Evolutionary conservation across 306 rosid species (phyloP).

Genomic region (Quercus variabilis): DNA sequence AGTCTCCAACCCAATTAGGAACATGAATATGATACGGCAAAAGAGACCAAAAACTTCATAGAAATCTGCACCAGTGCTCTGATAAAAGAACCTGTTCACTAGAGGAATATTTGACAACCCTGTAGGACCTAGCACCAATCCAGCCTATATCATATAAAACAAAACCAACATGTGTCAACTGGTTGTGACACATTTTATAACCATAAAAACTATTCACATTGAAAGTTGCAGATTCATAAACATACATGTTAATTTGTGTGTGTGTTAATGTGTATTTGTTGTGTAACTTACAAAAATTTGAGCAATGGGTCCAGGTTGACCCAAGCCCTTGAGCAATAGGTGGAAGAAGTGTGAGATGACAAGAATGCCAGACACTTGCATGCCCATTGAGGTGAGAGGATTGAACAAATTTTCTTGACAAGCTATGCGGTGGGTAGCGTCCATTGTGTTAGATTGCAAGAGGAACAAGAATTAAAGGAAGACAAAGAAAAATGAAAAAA

Average conservation of each 20-base stretch:
- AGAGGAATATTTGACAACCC: constrained; percentile 53
- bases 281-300: constrained; percentile 55
- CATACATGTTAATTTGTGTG: too few species aligned
- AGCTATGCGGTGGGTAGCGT: constrained; percentile 63
- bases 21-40: constrained; percentile 77
- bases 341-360: constrained; percentile 88
- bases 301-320: constrained; percentile 92
- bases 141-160: constrained; percentile 59
- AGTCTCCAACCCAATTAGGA: constrained; percentile 74
- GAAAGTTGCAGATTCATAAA: not conserved
- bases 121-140: constrained; percentile 70
- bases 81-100: constrained; percentile 47
- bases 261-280: too few species aligned
- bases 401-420: constrained; percentile 60
- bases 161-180: not conserved
- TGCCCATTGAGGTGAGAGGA: constrained; percentile 81
- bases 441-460: constrained; percentile 45
- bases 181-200: not conserved
- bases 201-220: not conserved
- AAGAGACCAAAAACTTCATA: constrained; percentile 83
- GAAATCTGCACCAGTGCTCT: constrained; percentile 61
- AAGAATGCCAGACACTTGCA: constrained; percentile 83
- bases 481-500: not conserved
- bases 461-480: not conserved
- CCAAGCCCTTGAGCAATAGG: constrained; percentile 62